Base-by-base conservation (phyloP, 352 stramenopile genomes). In the Nothophytophthora sp. region DNA sequence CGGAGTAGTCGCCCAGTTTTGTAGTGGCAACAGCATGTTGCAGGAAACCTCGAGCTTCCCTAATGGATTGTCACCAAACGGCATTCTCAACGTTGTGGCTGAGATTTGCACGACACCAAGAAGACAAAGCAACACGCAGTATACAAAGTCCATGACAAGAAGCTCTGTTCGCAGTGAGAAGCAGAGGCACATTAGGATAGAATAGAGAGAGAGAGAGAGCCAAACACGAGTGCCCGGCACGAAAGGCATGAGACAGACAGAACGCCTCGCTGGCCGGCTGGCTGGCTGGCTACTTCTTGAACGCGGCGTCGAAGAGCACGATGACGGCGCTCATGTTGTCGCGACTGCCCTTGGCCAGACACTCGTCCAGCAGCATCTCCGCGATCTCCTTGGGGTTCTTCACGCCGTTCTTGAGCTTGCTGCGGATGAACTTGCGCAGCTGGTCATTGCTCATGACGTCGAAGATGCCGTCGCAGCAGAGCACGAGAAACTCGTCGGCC, bases 391-490 rank as follows among this genome's bases (percentile, higher is more conserved):
- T 79, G 1, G 82, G 69, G 50, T 70, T 77, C 52, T 63, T 67
- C 5, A 67, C 35, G 4, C 55, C 63, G 25, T 37, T 74, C 49
- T 88, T 88, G 41, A 92, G 64, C 59, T 92, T 90, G 59, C 59
- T 63, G 5, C 81, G 79, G 19, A 97, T 86, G 48, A 97, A 98
- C 60, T 95, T 90, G 37, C 92, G 82, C 44, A 94, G 70, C 68
- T 98, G 88, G 63, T 98, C 86, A 62, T 98, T 96, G 58, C 74
- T 93, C 86, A 98, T 97, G 28, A 98, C 93, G 54, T 98, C 93
- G 69, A 91, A 98, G 47, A 98, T 92, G 47, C 93, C 93, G 54
- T 98, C 93, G 53, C 91, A 98, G 37, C 81, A 89, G 15, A 98
- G 73, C 43, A 97, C 70, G 13, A 98, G 69, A 52, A 98, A 97